phyloP scores from a whole-genome alignment of 345 rosid genomes.

The Bretschneidera sinensis region DNA sequence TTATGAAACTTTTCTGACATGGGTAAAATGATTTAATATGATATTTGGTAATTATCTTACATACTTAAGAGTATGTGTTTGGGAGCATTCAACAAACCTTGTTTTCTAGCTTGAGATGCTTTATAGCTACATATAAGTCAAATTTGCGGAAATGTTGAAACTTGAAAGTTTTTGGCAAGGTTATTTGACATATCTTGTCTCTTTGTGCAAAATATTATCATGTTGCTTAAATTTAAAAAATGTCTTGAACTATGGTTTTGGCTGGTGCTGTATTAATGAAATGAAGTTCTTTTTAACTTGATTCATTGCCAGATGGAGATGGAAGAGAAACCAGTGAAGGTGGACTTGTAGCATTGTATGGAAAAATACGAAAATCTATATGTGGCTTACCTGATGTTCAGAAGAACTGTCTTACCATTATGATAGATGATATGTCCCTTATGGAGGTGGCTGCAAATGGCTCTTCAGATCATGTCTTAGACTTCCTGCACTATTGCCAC shows the following conservation, averaged over 20 bases:
- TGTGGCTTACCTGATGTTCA: conserved; percentile 33
- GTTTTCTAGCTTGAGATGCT: not conserved
- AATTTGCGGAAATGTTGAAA: not conserved
- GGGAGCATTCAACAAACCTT: too few species aligned
- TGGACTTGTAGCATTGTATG: conserved; percentile 50
- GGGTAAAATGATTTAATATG: too few species aligned
- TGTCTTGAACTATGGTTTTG: not conserved
- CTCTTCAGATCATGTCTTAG: conserved; percentile 51
- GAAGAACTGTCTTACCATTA: conserved; percentile 44
- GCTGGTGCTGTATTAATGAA: not conserved
- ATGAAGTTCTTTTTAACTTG: conserved; percentile 8
- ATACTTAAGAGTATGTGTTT: not conserved
- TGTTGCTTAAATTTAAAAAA: not conserved
- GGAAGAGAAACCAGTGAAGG: conserved; percentile 27
- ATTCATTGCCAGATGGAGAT: conserved; percentile 36
- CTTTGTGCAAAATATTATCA: too few species aligned
- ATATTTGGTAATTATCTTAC: too few species aligned
- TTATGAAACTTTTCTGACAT: too few species aligned
- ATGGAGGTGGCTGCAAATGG: conserved; percentile 76
- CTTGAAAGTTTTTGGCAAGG: too few species aligned
- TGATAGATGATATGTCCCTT: conserved; percentile 86
- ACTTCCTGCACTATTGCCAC: conserved; percentile 83
- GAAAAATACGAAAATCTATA: conserved; percentile 45
- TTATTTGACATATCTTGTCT: too few species aligned
- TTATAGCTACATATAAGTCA: not conserved